Percentiles rank a stretch among this genome's conserved stretches.
phyloP scores from a whole-genome alignment of 225 moss, liverwort and hornwort species.

The Bryum argenteum region DNA sequence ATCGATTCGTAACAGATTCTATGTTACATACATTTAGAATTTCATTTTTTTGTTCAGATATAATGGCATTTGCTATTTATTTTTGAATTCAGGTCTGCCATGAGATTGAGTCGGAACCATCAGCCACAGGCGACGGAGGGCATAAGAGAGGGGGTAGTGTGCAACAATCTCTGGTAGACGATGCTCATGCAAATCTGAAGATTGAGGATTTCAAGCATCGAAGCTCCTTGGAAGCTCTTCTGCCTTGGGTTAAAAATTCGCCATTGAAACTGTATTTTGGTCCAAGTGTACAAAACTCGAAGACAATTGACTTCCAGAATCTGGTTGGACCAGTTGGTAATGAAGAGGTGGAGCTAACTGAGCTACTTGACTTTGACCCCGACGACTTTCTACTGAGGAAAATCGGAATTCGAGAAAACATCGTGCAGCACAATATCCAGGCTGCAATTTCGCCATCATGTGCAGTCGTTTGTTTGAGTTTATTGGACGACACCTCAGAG shows the following conservation, averaged over 20 bases:
- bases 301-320: conserved; percentile 22
- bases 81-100: conserved; percentile 34
- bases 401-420: conserved; percentile 20
- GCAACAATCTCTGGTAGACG: conserved; percentile 26
- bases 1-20: neutral
- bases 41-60: neutral
- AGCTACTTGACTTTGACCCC: conserved; percentile 39
- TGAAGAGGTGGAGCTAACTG: conserved; percentile 21
- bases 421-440: conserved; percentile 24
- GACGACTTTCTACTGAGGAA: conserved; percentile 35
- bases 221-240: conserved; percentile 11
- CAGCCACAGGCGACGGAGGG: conserved; percentile 13
- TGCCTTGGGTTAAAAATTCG: conserved; percentile 9
- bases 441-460: conserved; percentile 26
- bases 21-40: conserved; percentile 2
- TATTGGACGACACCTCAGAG: conserved; percentile 38
- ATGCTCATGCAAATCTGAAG: conserved; percentile 20
- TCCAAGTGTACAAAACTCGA: conserved; percentile 14
- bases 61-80: conserved; percentile 8
- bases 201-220: conserved; percentile 11
- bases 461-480: conserved; percentile 20
- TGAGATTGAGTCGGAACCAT: conserved; percentile 30
- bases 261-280: conserved; percentile 29
- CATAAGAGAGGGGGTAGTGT: conserved; percentile 14
- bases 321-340: conserved; percentile 18